A percentile compares a stretch with the other conserved stretches of the same genome.
Evolutionary conservation across 257 asterid species (phyloP).

Genomic region (Leptodermis oblonga): DNA sequence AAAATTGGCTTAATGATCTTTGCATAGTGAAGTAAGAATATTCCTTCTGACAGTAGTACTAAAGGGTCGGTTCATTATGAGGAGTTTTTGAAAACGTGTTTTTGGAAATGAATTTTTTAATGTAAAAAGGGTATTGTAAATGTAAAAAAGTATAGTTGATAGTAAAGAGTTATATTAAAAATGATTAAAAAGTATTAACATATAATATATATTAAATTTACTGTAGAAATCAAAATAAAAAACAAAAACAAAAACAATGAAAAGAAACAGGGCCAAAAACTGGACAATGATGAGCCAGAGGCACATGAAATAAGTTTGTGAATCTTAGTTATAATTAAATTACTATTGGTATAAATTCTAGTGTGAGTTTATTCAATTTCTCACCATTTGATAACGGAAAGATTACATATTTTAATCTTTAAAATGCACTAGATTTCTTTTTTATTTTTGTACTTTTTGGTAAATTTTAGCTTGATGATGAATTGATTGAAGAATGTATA

Average conservation of each 20-base stretch:
- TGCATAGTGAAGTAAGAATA: background rate
- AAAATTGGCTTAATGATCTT: background rate
- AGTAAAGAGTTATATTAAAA: no score
- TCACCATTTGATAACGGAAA: background rate
- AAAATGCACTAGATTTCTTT: background rate
- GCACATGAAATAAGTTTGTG: background rate
- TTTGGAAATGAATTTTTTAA: no score
- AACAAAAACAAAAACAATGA: no score
- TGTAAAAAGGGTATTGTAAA: no score
- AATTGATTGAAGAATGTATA: background rate
- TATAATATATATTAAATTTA: no score
- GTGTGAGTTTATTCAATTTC: background rate
- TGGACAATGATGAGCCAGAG: background rate
- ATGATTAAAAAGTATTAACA: no score
- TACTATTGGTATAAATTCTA: background rate
- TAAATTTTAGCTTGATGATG: background rate
- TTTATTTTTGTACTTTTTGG: background rate
- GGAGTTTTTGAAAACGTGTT: no score
- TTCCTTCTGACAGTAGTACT: background rate
- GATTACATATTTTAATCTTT: background rate
- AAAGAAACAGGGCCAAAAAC: no score
- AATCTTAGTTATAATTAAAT: background rate
- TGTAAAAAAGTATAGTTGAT: no score
- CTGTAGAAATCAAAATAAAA: no score
- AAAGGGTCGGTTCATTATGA: no score